Base-by-base conservation (phyloP, 2,329 filamentous ascomycete genomes). In the Paraphaeosphaeria minitans region DNA sequence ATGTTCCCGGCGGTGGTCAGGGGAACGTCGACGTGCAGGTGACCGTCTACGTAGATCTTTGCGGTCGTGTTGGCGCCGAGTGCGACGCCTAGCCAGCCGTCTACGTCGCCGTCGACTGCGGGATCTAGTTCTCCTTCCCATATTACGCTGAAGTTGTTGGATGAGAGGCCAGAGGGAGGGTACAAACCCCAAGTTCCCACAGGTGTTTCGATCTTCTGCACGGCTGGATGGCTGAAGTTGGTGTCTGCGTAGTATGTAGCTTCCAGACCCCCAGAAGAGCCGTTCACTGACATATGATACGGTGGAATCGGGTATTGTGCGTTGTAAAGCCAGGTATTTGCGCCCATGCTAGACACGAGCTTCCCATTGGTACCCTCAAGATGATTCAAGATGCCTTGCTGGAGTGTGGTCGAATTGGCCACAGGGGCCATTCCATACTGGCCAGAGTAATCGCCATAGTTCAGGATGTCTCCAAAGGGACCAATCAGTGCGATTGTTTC, bases 361-460 rank as follows among this genome's bases (percentile, higher is more conserved):
- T 73, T 66, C 2, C 76, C 72, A 6, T 60, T 56, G 0, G 63
- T 57, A 1, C 67, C 61, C 1, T 69, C 59, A 4, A 72, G 9
- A 63, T 69, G 63, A 72, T 75, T 22, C 56, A 66, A 9, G 71
- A 81, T 66, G 0, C 73, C 76, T 66, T 81, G 72, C 0, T 77
- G 72, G 0, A 81, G 68, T 0, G 79, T 81, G 27, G 70, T 72
- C 1, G 79, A 76, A 14, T 75, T 67, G n/a, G 62, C 60, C 0
- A 76, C 75, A 1, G 79, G 79, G 49, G 77, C 77, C 45, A 76
- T 75, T 0, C 79, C 79, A 66, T 74, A 80, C 58, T 71, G 63
- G 1, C 78, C 79, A 1, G 79, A 79, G 56, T 81, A 81, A 55
- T 78, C 79, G 2, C 79, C 79, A 59, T 78, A 81, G 60, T 81